Evolutionary conservation across 768 basidiomycete species (phyloP), one percentile per base, ranked within the genome.

Genomic region (Naganishia vishniacii): DNA sequence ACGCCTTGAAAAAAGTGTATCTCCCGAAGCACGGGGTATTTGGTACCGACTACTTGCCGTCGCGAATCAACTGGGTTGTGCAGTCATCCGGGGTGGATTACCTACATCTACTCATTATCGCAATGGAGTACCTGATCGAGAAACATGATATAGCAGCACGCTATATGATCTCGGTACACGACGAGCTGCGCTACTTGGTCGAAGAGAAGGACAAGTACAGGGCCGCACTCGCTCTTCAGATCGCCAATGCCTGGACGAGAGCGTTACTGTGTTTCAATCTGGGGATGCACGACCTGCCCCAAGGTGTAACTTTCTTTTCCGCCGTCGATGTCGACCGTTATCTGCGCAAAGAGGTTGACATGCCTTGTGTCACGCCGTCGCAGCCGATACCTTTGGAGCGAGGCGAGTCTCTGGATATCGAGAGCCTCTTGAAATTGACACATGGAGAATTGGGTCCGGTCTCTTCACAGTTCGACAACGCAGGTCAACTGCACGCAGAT

Each of bases 81-180:
- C 95, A 98, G 72, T 97, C 93, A 3, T 95, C 92, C 0, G 95
- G 94, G 3, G 94, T 98, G 45, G 95, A 98, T 77, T 98, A 99
- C 73, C 86, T 98, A 9, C 95, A 99, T 72, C 85, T 99, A 41
- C 83, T 98, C 65, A 91, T 99, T 71, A 90, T 93, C 48, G 84
- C 91, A 5, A 98, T 97, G 93, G 85, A 91, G 65, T 82, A 94
- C 74, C 83, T 99, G 40, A 85, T 87, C 62, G 76, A 78, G 47
- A 86, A 84, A 60, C 98, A 93, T 79, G 78, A 83, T 68, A 95
- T 98, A 72, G 72, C 87, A 12, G 93, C 93, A 1, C 84, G 95
- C 7, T 99, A 94, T 77, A 85, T 99, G 47, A 87, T 98, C 51
- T 97, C 92, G 11, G 92, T 97, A 1, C 95, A 98, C 77, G 94